Conservation (phyloP, 768 basidiomycete genomes). For the Lentinus tigrinus region DNA sequence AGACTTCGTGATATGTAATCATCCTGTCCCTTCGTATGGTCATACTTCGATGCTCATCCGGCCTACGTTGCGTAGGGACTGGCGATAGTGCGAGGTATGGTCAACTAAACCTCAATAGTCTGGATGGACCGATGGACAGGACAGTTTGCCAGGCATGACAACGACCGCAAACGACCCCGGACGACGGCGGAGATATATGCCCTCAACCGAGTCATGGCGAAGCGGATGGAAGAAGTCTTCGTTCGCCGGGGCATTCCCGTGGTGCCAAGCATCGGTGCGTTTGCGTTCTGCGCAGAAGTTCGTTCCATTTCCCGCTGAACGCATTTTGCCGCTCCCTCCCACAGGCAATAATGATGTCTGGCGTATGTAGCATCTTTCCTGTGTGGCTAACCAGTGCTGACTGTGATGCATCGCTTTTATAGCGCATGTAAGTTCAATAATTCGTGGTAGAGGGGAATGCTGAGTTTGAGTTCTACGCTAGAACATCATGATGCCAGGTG, state of each 20-base stretch:
- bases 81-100: constrained; percentile 70
- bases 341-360: constrained; percentile 91
- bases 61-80: constrained; percentile 51
- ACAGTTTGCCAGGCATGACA: constrained; percentile 66
- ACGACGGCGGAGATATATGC: constrained; percentile 78
- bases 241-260: constrained; percentile 68
- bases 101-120: neutral
- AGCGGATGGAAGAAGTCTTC: constrained; percentile 75
- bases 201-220: constrained; percentile 64
- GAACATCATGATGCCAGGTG: constrained; percentile 71
- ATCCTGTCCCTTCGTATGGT: neutral
- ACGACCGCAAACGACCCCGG: constrained; percentile 77
- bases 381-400: constrained; percentile 13
- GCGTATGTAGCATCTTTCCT: constrained; percentile 50
- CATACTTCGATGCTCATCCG: constrained; percentile 13
- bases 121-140: constrained; percentile 2
- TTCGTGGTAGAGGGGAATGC: constrained; percentile 8
- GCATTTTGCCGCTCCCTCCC: constrained; percentile 1
- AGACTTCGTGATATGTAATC: constrained; percentile 85
- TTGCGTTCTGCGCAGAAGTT: constrained; percentile 1
- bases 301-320: neutral
- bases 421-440: constrained; percentile 55
- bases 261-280: constrained; percentile 73
- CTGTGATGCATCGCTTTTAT: constrained; percentile 14
- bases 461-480: constrained; percentile 22